Percentiles rank a stretch among this genome's conserved stretches.
Conservation (phyloP, 2,329 filamentous ascomycete genomes). For the Bipolaris oryzae region DNA sequence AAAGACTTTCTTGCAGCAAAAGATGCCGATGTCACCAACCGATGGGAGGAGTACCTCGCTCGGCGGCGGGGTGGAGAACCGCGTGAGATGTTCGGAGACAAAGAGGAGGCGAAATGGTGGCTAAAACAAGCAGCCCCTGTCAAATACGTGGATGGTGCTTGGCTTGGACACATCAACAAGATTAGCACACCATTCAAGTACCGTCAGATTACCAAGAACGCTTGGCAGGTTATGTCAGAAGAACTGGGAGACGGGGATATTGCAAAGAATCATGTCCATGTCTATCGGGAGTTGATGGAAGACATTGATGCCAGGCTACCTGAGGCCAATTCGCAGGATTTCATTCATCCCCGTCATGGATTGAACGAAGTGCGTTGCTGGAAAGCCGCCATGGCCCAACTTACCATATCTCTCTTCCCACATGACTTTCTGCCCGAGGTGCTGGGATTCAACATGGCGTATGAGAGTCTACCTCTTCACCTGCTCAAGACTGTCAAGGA, state of each 20-base stretch:
- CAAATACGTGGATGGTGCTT: slow-evolving; percentile 58
- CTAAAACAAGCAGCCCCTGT: slow-evolving; percentile 52
- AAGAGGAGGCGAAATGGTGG: slow-evolving; percentile 49
- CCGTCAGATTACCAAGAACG: slow-evolving; percentile 49
- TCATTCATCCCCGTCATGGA: slow-evolving; percentile 33
- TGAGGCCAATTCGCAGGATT: slow-evolving; percentile 37
- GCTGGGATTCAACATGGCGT: slow-evolving; percentile 59
- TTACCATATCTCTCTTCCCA: slow-evolving; percentile 57
- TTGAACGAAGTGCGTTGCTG: slow-evolving; percentile 44
- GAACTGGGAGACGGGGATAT: slow-evolving; percentile 59
- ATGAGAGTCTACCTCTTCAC: slow-evolving; percentile 52
- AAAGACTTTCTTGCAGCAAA: slow-evolving; percentile 41
- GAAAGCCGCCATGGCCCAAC: slow-evolving; percentile 54
- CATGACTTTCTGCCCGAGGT: slow-evolving; percentile 59
- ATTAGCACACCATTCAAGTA: slow-evolving; percentile 53
- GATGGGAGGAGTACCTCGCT: slow-evolving; percentile 46
- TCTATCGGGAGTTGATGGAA: slow-evolving; percentile 45
- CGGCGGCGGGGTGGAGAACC: slow-evolving; percentile 43
- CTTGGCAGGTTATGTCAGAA: slow-evolving; percentile 58
- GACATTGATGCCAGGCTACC: slow-evolving; percentile 42
- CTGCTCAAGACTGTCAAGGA: slow-evolving; percentile 52
- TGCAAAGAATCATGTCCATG: slow-evolving; percentile 53
- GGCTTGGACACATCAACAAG: slow-evolving; percentile 56
- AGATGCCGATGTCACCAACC: slow-evolving; percentile 37
- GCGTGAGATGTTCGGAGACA: slow-evolving; percentile 47